These are phyloP conservation scores for Coniosporium apollinis DNA, from an alignment of 495 filamentous ascomycete species.

Conservation along the genomic window DNA sequence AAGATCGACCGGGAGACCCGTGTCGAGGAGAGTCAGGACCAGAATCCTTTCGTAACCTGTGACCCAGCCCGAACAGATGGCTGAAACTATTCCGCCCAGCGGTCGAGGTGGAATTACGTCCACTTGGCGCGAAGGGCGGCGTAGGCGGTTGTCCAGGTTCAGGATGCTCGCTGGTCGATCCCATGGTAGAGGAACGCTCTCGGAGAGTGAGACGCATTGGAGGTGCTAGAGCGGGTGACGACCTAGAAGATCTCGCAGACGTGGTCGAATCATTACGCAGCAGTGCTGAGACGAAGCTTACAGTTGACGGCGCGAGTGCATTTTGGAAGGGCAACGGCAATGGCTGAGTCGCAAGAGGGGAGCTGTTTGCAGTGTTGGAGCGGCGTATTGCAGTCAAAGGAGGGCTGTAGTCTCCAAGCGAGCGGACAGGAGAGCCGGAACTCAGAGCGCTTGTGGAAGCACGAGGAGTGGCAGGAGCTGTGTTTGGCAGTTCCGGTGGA, in stretches of 20 bases:
- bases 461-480: slow-evolving; percentile 32
- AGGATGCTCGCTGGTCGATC: slow-evolving; percentile 42
- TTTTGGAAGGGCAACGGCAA: slow-evolving; percentile 40
- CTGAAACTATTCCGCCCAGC: slow-evolving; percentile 79
- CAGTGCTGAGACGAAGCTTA: slow-evolving; percentile 26
- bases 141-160: slow-evolving; percentile 36
- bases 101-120: slow-evolving; percentile 64
- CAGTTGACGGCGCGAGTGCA: slow-evolving; percentile 27
- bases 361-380: slow-evolving; percentile 16
- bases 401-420: slow-evolving; percentile 15
- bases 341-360: slow-evolving; percentile 25
- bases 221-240: slow-evolving; percentile 42
- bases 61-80: slow-evolving; percentile 60
- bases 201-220: slow-evolving; percentile 37
- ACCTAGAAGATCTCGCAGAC: slow-evolving; percentile 53
- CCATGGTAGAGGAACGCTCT: slow-evolving; percentile 78
- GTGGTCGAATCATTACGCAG: slow-evolving; percentile 44
- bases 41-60: slow-evolving; percentile 60
- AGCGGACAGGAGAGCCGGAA: slow-evolving; percentile 16
- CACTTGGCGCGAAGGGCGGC: slow-evolving; percentile 40
- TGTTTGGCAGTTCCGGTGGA: slow-evolving; percentile 14
- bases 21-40: slow-evolving; percentile 46
- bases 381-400: slow-evolving; percentile 19
- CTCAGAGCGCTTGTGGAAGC: slow-evolving; percentile 27
- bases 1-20: slow-evolving; percentile 36